Evolutionary conservation across 176 grass and related monocot species (phyloP).

Genomic region (Areca catechu): DNA sequence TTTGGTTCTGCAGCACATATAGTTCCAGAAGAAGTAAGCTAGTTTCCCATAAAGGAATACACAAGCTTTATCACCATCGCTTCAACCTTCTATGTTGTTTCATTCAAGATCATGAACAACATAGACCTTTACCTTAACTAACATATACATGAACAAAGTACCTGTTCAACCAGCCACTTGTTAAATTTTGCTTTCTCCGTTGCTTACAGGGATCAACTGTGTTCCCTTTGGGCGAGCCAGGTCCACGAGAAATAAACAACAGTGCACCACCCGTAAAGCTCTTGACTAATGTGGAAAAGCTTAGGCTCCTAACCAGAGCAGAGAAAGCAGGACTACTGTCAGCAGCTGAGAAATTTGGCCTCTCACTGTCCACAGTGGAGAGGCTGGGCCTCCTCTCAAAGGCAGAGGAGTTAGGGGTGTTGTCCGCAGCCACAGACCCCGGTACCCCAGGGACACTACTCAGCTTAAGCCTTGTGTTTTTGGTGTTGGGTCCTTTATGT

Average conservation of each 20-base stretch:
- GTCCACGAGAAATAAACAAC: slow-evolving; percentile 26
- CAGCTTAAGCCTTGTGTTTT: slow-evolving; percentile 41
- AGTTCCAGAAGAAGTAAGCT: too few species aligned
- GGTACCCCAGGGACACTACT: slow-evolving; percentile 49
- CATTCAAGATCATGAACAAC: too few species aligned
- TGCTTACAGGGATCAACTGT: slow-evolving; percentile 56
- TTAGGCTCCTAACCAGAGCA: slow-evolving; percentile 85
- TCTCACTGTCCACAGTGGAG: slow-evolving; percentile 83
- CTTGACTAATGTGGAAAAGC: slow-evolving; percentile 84
- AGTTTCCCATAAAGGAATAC: too few species aligned
- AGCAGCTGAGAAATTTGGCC: slow-evolving; percentile 62
- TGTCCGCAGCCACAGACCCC: slow-evolving; percentile 83
- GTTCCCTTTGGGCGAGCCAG: slow-evolving; percentile 66
- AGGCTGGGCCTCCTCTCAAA: slow-evolving; percentile 76
- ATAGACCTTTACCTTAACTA: background rate
- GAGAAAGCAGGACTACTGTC: slow-evolving; percentile 89
- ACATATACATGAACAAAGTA: too few species aligned
- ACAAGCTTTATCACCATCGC: too few species aligned
- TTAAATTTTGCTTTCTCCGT: background rate
- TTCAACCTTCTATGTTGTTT: too few species aligned
- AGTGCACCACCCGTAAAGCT: slow-evolving; percentile 51
- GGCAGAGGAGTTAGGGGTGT: slow-evolving; percentile 73
- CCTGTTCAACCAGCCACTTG: too few species aligned
- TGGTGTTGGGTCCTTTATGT: slow-evolving; percentile 52
- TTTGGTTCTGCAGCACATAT: too few species aligned